Evolutionary conservation across 2,329 filamentous ascomycete species (phyloP).

Genomic region (Paraphaeosphaeria minitans): DNA sequence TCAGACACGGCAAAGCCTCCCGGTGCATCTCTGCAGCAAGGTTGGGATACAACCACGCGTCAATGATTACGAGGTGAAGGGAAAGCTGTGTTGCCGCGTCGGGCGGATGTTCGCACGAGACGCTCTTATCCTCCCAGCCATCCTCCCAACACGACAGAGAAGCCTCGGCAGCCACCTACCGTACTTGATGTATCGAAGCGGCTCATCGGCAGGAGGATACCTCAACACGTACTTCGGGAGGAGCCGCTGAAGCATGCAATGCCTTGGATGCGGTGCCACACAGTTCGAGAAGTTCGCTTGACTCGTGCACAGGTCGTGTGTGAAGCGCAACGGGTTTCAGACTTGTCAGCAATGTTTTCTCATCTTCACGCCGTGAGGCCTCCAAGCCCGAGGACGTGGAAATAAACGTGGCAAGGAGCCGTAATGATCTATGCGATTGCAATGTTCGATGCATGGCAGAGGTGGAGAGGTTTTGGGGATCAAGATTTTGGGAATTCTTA

Average conservation of each 20-base stretch:
- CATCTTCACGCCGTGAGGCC: not conserved
- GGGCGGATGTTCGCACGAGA: not conserved
- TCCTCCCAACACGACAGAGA: not conserved
- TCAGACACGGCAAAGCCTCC: not conserved
- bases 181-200: slow-evolving; percentile 13
- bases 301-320: slow-evolving; percentile 11
- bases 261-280: slow-evolving; percentile 15
- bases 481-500: not conserved
- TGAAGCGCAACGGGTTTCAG: slow-evolving; percentile 25
- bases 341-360: slow-evolving; percentile 9
- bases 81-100: not conserved
- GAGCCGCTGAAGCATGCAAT: slow-evolving; percentile 22
- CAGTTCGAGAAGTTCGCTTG: slow-evolving; percentile 23
- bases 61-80: not conserved
- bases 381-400: slow-evolving; percentile 12
- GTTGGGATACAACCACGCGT: not conserved
- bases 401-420: not conserved
- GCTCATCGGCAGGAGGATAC: slow-evolving; percentile 12
- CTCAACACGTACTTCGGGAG: slow-evolving; percentile 1
- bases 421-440: not conserved
- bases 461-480: not conserved
- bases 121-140: not conserved
- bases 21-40: not conserved
- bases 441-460: not conserved
- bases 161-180: not conserved